Percentiles rank a stretch among this genome's conserved stretches.
Conservation (phyloP, 1,284 basidiomycete species). For the Cutaneotrichosporon sp. region DNA sequence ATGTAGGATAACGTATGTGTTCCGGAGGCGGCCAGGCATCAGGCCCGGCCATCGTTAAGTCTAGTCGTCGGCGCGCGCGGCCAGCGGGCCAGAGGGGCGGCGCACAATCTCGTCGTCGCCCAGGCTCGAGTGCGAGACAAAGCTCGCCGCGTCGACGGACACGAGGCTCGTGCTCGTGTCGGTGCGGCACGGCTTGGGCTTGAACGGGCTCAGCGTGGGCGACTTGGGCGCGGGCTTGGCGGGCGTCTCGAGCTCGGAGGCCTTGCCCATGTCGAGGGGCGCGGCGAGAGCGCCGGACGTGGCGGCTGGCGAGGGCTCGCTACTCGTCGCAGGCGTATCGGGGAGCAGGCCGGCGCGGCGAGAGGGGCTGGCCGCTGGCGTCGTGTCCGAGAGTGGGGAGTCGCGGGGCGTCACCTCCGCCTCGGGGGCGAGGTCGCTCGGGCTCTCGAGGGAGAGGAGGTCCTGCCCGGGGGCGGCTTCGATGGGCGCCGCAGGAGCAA, state of each 20-base stretch:
- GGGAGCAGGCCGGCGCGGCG: not conserved
- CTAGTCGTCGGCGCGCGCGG: constrained; percentile 13
- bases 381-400: not conserved
- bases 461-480: not conserved
- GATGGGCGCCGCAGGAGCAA: not conserved
- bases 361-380: not conserved
- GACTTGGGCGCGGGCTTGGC: not conserved
- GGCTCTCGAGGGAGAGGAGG: constrained; percentile 8
- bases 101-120: constrained; percentile 2
- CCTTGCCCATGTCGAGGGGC: not conserved
- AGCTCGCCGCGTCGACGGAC: constrained; percentile 8
- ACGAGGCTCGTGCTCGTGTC: constrained; percentile 3
- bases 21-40: not conserved
- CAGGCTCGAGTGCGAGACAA: constrained; percentile 6
- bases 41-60: too few relatives aligned
- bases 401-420: constrained; percentile 1
- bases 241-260: not conserved
- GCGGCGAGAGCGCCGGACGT: not conserved
- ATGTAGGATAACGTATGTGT: not conserved
- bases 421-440: not conserved
- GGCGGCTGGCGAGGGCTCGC: not conserved
- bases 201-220: constrained; percentile 8
- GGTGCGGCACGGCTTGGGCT: constrained; percentile 3
- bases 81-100: constrained; percentile 9
- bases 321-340: not conserved